Evolutionary conservation across 371 early-diverging fungal species (phyloP).

Genomic region (Apophysomyces ossiformis): DNA sequence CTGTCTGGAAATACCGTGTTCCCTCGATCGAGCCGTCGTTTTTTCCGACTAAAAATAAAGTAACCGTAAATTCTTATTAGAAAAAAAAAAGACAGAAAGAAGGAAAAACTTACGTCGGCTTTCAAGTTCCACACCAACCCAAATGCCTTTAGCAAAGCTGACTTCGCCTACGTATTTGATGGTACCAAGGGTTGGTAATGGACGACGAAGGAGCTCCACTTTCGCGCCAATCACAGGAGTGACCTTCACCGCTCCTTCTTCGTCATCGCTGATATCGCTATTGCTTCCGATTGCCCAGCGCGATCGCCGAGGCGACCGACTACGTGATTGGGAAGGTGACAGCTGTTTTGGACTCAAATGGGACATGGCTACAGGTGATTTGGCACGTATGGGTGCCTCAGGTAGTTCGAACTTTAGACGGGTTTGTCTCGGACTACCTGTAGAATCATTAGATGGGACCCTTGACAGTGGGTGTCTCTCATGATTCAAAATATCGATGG

Average conservation of each 20-base stretch:
- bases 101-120: slow-evolving; percentile 30
- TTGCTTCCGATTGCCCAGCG: slow-evolving; percentile 14
- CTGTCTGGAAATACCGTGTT: slow-evolving; percentile 45
- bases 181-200: slow-evolving; percentile 36
- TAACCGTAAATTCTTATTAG: neutral
- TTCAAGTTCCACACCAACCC: slow-evolving; percentile 49
- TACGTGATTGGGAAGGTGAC: neutral
- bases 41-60: slow-evolving; percentile 37
- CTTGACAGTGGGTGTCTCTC: neutral
- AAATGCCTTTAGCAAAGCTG: slow-evolving; percentile 32
- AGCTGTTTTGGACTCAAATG: slow-evolving; percentile 7
- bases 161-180: slow-evolving; percentile 41
- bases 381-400: slow-evolving; percentile 24
- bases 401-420: slow-evolving; percentile 33
- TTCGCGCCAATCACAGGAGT: slow-evolving; percentile 30
- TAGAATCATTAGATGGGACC: neutral
- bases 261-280: slow-evolving; percentile 21
- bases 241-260: slow-evolving; percentile 2
- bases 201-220: slow-evolving; percentile 33
- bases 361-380: slow-evolving; percentile 14
- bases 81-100: neutral
- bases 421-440: slow-evolving; percentile 19
- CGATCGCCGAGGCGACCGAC: slow-evolving; percentile 14
- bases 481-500: slow-evolving; percentile 12
- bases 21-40: slow-evolving; percentile 45